A percentile compares a stretch with the other conserved stretches of the same genome.
Evolutionary conservation across 805 yeast genomes (phyloP).

Genomic region (Zygosaccharomyces gambellarensis): DNA sequence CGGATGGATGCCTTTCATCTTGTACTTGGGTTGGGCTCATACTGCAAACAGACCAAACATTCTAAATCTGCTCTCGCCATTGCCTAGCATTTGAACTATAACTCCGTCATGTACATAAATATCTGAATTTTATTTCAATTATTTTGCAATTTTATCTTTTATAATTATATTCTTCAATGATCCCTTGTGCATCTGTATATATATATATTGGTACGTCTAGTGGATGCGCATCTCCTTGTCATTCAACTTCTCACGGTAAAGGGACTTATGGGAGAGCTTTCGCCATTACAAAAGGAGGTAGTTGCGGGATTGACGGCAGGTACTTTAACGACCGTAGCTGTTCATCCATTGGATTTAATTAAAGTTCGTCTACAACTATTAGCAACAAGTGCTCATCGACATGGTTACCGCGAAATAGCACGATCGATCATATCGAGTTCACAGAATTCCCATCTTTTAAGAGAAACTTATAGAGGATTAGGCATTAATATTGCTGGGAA

Average conservation of each 20-base stretch:
- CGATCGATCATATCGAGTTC: constrained; percentile 20
- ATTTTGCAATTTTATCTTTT: neutral
- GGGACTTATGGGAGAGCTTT: constrained; percentile 5
- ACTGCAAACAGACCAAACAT: constrained; percentile 81
- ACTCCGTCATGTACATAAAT: constrained; percentile 2
- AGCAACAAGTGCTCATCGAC: constrained; percentile 26
- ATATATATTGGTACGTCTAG: neutral
- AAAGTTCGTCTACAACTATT: constrained; percentile 77
- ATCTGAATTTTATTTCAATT: neutral
- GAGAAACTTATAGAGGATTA: constrained; percentile 64
- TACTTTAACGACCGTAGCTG: constrained; percentile 64
- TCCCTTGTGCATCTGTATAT: neutral
- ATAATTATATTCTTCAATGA: neutral
- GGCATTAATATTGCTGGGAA: constrained; percentile 79
- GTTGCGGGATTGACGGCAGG: constrained; percentile 81
- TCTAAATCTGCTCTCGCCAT: constrained; percentile 41
- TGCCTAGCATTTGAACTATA: constrained; percentile 33
- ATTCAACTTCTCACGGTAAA: neutral
- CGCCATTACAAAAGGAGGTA: constrained; percentile 46
- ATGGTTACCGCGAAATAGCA: constrained; percentile 27
- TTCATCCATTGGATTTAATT: constrained; percentile 86
- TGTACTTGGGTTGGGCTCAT: constrained; percentile 84
- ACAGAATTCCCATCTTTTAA: constrained; percentile 13
- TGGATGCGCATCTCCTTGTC: constrained; percentile 1
- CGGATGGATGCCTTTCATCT: constrained; percentile 93